Evolutionary conservation across 1,284 basidiomycete genomes (phyloP), one percentile per base, ranked within the genome.

Genomic region (Peniophora sp.): DNA sequence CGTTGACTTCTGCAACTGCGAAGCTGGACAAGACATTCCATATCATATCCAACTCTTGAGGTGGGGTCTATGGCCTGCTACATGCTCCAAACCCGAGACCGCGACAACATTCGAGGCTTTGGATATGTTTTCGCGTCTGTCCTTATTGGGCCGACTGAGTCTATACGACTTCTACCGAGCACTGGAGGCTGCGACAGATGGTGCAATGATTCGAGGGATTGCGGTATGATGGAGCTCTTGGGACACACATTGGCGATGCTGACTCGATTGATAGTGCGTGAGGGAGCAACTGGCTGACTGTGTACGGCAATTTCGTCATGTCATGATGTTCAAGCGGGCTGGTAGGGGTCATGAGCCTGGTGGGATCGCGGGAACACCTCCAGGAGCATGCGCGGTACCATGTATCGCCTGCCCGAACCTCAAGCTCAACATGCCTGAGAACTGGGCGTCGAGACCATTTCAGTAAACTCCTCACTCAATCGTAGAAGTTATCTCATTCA

Each of bases 371-470:
- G 56, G 41, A 9, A 56, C 57, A 14, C 17, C 9, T 2, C 48
- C 39, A 3, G 58, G 59, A 3, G 50, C 42, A 22, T 45, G 54
- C 14, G 49, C 59, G 12, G 27, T 59, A 1, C 51, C 18, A 3
- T 61, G 59, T 36, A 50, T 51, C 14, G 57, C 58, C 2, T 61
- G 60, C 43, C 60, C 58, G 2, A 39, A 55, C 14, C 56, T 57
- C 15, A 47, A 36, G 3, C 49, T 58, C 14, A 61, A 61, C 47
- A 18, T 60, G 1, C 54, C 54, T 3, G 23, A 8, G 3, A 39
- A 47, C 18, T 59, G 59, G 59, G 24, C 18, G 15, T n/a, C 8
- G 5, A n/a, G 18, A 5, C n/a, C 15, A 8, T 41, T 17, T 15
- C 18, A 8, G 18, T 20, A 8, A 5, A 15, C 15, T 8, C 5